Percentiles rank a stretch among this genome's conserved stretches.
Conservation (phyloP, 805 yeast genomes). For the Candida qinlingensis region DNA sequence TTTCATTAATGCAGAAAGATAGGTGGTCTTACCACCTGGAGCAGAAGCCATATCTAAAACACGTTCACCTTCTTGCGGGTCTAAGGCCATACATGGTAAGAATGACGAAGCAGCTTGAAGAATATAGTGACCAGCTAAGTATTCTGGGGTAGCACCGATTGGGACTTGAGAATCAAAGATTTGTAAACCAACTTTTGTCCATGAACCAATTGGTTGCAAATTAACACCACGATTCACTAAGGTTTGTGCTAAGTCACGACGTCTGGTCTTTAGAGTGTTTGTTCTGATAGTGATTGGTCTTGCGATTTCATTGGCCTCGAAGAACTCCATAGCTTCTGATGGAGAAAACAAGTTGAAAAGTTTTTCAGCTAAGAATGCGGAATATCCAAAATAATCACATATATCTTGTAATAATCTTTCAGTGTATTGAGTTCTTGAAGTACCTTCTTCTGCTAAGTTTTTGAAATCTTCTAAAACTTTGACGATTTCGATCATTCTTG, state of each 20-base stretch:
- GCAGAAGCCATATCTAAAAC: constrained; percentile 99
- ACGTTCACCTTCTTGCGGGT: constrained; percentile 96
- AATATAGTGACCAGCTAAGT: constrained; percentile 95
- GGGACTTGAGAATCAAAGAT: constrained; percentile 99
- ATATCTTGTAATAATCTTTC: constrained; percentile 80
- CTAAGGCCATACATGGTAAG: constrained; percentile 95
- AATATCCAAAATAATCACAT: constrained; percentile 90
- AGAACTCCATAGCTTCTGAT: constrained; percentile 94
- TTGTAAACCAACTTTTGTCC: constrained; percentile 98
- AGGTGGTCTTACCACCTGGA: constrained; percentile 98
- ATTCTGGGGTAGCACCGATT: constrained; percentile 98
- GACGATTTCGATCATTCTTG: constrained; percentile 92
- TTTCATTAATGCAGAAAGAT: constrained; percentile 92
- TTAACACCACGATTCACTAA: constrained; percentile 96
- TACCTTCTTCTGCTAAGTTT: constrained; percentile 77
- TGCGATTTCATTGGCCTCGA: constrained; percentile 96
- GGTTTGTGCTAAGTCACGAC: constrained; percentile 93
- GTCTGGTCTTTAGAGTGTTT: constrained; percentile 90
- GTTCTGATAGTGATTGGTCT: constrained; percentile 97
- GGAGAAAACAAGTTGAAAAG: constrained; percentile 89
- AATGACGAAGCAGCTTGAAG: constrained; percentile 98
- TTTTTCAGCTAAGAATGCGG: constrained; percentile 89
- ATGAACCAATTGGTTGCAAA: constrained; percentile 91
- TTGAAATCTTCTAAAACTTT: constrained; percentile 90
- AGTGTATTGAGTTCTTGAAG: constrained; percentile 77